Conservation (phyloP, 2,329 filamentous ascomycete species). For the Hymenoscyphus scutula region DNA sequence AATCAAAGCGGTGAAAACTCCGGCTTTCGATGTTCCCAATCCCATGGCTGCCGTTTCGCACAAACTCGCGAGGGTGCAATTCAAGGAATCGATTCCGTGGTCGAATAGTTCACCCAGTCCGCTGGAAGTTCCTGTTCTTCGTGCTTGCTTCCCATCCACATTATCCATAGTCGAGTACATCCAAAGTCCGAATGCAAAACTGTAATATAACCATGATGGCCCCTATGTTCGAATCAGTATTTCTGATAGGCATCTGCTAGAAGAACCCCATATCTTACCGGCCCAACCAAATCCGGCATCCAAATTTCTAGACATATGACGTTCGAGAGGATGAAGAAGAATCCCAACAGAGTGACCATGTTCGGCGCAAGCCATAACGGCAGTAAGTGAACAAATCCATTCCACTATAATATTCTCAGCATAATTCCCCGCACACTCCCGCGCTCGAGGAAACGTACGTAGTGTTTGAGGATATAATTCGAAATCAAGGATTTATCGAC, state of each 20-base stretch:
- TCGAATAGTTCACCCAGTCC: slow-evolving; percentile 96
- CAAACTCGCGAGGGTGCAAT: slow-evolving; percentile 90
- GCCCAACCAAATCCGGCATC: slow-evolving; percentile 87
- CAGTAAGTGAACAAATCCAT: slow-evolving; percentile 86
- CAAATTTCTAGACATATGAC: slow-evolving; percentile 69
- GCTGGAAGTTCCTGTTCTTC: slow-evolving; percentile 91
- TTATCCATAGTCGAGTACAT: slow-evolving; percentile 99
- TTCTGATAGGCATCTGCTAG: background rate
- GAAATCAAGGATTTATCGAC: slow-evolving; percentile 96
- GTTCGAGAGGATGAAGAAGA: slow-evolving; percentile 89
- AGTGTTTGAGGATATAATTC: slow-evolving; percentile 89
- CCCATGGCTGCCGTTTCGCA: slow-evolving; percentile 93
- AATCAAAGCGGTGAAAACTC: slow-evolving; percentile 86
- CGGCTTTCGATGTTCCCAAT: slow-evolving; percentile 76
- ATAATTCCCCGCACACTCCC: slow-evolving; percentile 15
- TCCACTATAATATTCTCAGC: slow-evolving; percentile 67
- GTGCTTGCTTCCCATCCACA: slow-evolving; percentile 95
- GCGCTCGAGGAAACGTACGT: slow-evolving; percentile 60
- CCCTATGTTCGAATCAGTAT: slow-evolving; percentile 51
- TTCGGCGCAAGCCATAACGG: slow-evolving; percentile 97
- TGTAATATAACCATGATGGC: slow-evolving; percentile 90
- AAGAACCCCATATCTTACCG: slow-evolving; percentile 53
- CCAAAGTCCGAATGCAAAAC: slow-evolving; percentile 93
- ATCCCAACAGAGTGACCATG: slow-evolving; percentile 93
- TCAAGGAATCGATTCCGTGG: slow-evolving; percentile 96